Conservation (phyloP, 345 rosid species). For the Pugionium cornutum region DNA sequence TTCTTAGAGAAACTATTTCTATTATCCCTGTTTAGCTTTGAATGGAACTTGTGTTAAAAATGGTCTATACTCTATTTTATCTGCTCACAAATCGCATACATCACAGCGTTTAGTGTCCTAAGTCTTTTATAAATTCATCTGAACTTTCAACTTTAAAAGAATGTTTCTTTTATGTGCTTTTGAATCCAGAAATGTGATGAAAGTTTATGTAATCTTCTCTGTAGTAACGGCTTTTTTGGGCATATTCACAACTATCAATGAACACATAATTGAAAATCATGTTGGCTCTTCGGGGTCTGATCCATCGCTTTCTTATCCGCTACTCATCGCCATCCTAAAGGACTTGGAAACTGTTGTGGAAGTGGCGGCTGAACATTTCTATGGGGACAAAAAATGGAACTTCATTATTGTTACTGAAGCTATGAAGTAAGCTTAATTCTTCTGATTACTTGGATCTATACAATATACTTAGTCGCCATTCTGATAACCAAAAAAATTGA, state of each 20-base stretch:
- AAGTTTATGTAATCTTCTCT: conserved; percentile 36
- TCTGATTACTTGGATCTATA: conserved; percentile 17
- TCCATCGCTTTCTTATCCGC: conserved; percentile 59
- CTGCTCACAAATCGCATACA: background rate
- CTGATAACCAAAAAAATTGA: conserved; percentile 23
- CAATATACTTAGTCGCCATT: background rate
- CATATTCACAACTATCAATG: conserved; percentile 75
- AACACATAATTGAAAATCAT: conserved; percentile 74
- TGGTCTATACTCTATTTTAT: too few relatives aligned
- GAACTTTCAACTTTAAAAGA: background rate
- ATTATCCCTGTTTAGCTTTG: too few relatives aligned
- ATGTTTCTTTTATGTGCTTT: conserved; percentile 7
- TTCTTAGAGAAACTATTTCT: too few relatives aligned
- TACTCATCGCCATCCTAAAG: conserved; percentile 75
- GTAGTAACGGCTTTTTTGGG: conserved; percentile 88
- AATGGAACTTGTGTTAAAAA: too few relatives aligned
- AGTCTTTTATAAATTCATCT: background rate
- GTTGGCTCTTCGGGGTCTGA: conserved; percentile 43
- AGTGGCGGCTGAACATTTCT: conserved; percentile 81
- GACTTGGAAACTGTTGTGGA: conserved; percentile 90
- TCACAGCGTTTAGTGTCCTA: background rate
- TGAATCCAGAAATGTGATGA: conserved; percentile 23
- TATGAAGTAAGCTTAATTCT: conserved; percentile 52
- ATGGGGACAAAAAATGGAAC: conserved; percentile 84
- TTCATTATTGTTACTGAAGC: conserved; percentile 83